Percentiles rank a stretch among this genome's conserved stretches.
phyloP scores from a whole-genome alignment of 2,329 filamentous ascomycete genomes.

The Epichloe coenophiala region DNA sequence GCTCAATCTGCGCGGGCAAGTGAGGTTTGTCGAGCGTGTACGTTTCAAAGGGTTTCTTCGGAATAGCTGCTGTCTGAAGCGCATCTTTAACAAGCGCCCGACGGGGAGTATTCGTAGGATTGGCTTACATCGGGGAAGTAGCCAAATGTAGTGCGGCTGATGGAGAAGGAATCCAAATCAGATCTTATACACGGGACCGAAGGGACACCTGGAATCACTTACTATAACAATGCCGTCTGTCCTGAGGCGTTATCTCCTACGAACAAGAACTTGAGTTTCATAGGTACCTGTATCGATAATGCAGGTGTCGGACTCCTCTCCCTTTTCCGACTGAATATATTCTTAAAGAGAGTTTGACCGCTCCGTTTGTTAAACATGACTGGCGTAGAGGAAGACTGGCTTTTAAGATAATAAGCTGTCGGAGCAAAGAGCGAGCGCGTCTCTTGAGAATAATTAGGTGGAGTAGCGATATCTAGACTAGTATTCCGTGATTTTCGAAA shows the following conservation, averaged over 20 bases:
- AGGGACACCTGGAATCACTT: constrained; percentile 1
- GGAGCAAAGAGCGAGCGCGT: background rate
- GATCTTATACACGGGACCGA: background rate
- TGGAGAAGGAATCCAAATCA: background rate
- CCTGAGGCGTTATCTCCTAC: constrained; percentile 19
- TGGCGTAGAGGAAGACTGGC: background rate
- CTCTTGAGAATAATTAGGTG: background rate
- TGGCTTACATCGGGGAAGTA: constrained; percentile 23
- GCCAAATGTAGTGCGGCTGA: constrained; percentile 23
- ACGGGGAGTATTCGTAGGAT: background rate
- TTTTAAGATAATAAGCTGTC: too few relatives aligned
- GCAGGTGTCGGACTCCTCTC: constrained; percentile 6
- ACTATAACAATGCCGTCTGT: constrained; percentile 27
- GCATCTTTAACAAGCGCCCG: background rate
- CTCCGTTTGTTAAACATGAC: background rate
- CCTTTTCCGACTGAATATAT: constrained; percentile 10
- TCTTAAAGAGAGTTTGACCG: background rate
- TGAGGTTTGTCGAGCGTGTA: constrained; percentile 17
- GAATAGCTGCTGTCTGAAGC: constrained; percentile 18
- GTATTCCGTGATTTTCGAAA: background rate
- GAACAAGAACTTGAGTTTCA: constrained; percentile 23
- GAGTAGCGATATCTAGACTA: too few relatives aligned
- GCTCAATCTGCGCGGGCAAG: constrained; percentile 16
- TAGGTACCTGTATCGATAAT: background rate
- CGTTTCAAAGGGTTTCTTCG: constrained; percentile 22